Percentiles rank a stretch among this genome's conserved stretches.
These are phyloP conservation scores for Malassezia equina DNA, from an alignment of 1,284 basidiomycete species.

Conservation along the genomic window DNA sequence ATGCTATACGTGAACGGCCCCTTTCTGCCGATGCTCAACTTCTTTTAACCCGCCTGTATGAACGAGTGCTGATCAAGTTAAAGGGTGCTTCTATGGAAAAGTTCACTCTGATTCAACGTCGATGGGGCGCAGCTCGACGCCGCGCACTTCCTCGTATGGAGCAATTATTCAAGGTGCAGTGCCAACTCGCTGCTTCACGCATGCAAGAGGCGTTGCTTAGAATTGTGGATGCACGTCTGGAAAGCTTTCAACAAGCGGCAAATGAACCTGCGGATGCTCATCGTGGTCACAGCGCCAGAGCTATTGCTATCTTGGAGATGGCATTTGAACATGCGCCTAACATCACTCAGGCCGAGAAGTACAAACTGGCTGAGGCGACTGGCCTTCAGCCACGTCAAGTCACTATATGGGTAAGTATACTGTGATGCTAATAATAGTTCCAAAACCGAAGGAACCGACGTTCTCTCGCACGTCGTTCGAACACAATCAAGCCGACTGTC, in stretches of 20 bases:
- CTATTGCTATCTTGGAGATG: conserved; percentile 31
- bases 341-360: conserved; percentile 43
- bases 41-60: conserved; percentile 5
- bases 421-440: neutral
- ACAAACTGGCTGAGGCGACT: conserved; percentile 32
- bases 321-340: conserved; percentile 36
- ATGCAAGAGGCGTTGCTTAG: neutral
- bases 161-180: conserved; percentile 10
- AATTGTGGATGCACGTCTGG: conserved; percentile 10
- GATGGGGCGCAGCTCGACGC: conserved; percentile 12
- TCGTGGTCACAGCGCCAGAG: conserved; percentile 24
- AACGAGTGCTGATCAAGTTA: neutral
- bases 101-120: conserved; percentile 1
- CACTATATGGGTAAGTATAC: conserved; percentile 44
- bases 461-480: neutral
- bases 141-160: conserved; percentile 4
- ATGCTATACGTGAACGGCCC: conserved; percentile 6
- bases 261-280: neutral
- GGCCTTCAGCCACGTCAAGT: conserved; percentile 42
- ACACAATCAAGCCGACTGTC: neutral
- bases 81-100: conserved; percentile 4
- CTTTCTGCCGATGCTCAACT: conserved; percentile 9
- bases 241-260: conserved; percentile 1
- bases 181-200: conserved; percentile 1
- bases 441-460: conserved; percentile 16